Evolutionary conservation across 2,329 filamentous ascomycete genomes (phyloP).

Genomic region (Chrysosporium keratinophilum): DNA sequence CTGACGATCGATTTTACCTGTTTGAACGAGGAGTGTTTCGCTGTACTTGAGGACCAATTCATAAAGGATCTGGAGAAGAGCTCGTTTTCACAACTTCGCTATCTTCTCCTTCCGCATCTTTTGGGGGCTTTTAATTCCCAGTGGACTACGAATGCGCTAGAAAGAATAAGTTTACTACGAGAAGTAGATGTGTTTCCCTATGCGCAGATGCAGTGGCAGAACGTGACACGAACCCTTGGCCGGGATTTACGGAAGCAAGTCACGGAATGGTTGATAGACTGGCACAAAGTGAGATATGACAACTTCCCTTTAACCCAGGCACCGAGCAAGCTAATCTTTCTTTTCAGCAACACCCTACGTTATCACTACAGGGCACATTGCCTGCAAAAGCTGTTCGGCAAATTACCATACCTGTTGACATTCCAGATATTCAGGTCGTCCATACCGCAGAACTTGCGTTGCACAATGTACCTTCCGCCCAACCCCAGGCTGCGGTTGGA

Average conservation of each 20-base stretch:
- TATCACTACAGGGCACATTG: constrained; percentile 25
- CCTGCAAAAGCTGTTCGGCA: constrained; percentile 41
- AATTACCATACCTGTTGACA: constrained; percentile 80
- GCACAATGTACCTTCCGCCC: constrained; percentile 23
- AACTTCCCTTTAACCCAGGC: neutral
- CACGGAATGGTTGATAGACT: constrained; percentile 27
- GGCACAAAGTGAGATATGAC: constrained; percentile 43
- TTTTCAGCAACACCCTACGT: constrained; percentile 26
- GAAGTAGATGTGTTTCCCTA: constrained; percentile 45
- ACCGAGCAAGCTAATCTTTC: neutral
- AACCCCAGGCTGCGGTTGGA: constrained; percentile 30
- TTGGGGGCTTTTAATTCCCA: constrained; percentile 37
- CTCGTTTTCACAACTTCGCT: constrained; percentile 37
- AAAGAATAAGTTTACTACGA: constrained; percentile 45
- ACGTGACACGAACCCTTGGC: constrained; percentile 44
- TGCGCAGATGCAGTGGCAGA: constrained; percentile 45
- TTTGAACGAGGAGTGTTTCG: constrained; percentile 60
- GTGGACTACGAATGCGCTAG: constrained; percentile 41
- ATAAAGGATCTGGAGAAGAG: constrained; percentile 38
- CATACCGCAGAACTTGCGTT: constrained; percentile 53
- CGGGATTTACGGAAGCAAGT: constrained; percentile 35
- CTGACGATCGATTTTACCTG: constrained; percentile 67
- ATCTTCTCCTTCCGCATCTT: constrained; percentile 45
- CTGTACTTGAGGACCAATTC: constrained; percentile 40
- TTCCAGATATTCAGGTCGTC: constrained; percentile 71